Evolutionary conservation across 768 basidiomycete species (phyloP), one percentile per base, ranked within the genome.

Genomic region (Tricholoma saponaceum): DNA sequence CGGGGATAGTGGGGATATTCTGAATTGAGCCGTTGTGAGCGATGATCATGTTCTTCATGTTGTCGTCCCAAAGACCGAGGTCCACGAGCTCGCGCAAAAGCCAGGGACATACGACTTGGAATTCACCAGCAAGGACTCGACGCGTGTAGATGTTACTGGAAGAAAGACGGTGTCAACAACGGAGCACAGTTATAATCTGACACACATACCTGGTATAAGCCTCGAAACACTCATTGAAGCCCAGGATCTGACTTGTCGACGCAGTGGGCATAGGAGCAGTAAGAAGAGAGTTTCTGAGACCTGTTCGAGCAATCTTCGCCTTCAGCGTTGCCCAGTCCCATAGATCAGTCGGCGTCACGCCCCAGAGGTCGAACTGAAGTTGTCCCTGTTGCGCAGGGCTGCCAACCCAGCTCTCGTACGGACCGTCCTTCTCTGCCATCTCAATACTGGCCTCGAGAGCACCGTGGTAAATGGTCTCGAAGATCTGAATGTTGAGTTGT

Each of bases 21-120:
- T 96, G 93, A 25, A 91, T 72, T 5, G 89, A 90, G 25, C 90
- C 96, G 66, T 94, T 90, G 75, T 96, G 90, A 13, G 97, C 97
- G 64, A 99, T 98, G 73, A 99, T 94, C 83, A 92, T 89, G 76
- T 98, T 95, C 83, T 96, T 97, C 96, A 98, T 98, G 70, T 91
- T 85, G 68, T 99, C 96, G 66, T 98, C 84, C 97, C 97, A 99
- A 6, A 98, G 84, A 32, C 88, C 88, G 55, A 89, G 90, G 63
- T 96, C 92, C 64, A 98, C 96, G 57, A 99, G 89, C 64, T 99
- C 97, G 57, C 94, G 87, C n/a, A 99, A 84, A 52, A 99, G 83
- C 97, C 97, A 98, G 0, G 97, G 97, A 77, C 95, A 97, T 59
- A 98, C 97, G 58, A 99, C 84, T 72, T 98, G 96, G 90, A 99